phyloP scores from a whole-genome alignment of 2,329 filamentous ascomycete species.

The Coniochaeta sp. region DNA sequence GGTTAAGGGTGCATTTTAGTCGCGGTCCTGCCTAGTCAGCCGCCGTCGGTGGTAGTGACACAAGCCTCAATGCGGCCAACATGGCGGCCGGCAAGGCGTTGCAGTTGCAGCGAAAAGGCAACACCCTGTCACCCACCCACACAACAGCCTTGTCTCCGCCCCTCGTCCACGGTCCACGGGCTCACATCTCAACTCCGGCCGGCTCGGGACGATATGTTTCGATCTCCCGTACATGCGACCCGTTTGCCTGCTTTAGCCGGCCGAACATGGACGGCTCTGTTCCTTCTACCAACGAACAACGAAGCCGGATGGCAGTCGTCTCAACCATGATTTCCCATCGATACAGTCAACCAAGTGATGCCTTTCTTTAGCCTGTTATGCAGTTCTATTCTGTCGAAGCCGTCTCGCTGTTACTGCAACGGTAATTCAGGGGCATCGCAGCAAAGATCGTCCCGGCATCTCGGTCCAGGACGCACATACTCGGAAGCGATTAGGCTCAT shows the following conservation, averaged over 20 bases:
- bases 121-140: not conserved
- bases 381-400: not conserved
- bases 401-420: not conserved
- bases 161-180: not conserved
- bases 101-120: not conserved
- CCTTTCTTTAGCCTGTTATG: not conserved
- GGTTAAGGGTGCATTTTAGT: not conserved
- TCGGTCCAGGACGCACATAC: not conserved
- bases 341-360: not conserved
- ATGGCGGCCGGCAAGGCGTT: not conserved
- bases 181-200: not conserved
- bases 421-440: not conserved
- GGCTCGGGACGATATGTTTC: not conserved
- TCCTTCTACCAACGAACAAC: not conserved
- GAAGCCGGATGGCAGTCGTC: not conserved
- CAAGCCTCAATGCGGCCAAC: conserved; percentile 2
- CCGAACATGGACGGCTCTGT: not conserved
- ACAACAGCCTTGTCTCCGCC: conserved; percentile 1
- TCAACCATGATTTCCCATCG: not conserved
- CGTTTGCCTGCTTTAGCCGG: not conserved
- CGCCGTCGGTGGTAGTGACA: conserved; percentile 1
- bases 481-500: not conserved
- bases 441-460: not conserved
- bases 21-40: not conserved
- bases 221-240: not conserved